Percentiles rank a stretch among this genome's conserved stretches.
phyloP scores from a whole-genome alignment of 495 filamentous ascomycete genomes.

The Penicillium chermesinum region DNA sequence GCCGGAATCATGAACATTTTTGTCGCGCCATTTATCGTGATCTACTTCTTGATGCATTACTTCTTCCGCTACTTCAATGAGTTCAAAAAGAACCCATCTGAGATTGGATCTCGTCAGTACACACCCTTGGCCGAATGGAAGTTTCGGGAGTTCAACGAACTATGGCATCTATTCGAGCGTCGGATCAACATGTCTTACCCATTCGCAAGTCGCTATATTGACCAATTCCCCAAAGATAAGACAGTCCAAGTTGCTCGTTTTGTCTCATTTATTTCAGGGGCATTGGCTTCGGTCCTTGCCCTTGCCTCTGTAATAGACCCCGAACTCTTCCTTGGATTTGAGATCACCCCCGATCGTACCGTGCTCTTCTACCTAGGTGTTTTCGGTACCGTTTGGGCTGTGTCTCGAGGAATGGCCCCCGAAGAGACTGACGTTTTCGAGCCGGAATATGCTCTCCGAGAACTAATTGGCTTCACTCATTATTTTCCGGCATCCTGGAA shows the following conservation, averaged over 20 bases:
- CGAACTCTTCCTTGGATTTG: slow-evolving; percentile 86
- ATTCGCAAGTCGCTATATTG: slow-evolving; percentile 84
- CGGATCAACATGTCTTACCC: slow-evolving; percentile 92
- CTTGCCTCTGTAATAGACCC: slow-evolving; percentile 78
- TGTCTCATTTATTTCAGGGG: slow-evolving; percentile 79
- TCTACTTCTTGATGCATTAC: slow-evolving; percentile 78
- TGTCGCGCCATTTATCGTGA: slow-evolving; percentile 74
- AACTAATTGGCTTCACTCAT: slow-evolving; percentile 87
- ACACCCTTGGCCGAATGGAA: slow-evolving; percentile 96
- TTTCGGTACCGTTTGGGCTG: slow-evolving; percentile 73
- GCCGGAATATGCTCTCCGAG: slow-evolving; percentile 79
- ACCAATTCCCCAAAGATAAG: slow-evolving; percentile 96
- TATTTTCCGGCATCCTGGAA: slow-evolving; percentile 87
- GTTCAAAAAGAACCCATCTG: slow-evolving; percentile 85
- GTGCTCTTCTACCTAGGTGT: slow-evolving; percentile 74
- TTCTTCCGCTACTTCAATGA: slow-evolving; percentile 94
- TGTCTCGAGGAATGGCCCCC: slow-evolving; percentile 71
- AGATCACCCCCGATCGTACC: slow-evolving; percentile 78
- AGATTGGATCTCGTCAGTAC: slow-evolving; percentile 77
- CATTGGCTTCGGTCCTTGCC: slow-evolving; percentile 76
- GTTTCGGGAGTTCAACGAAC: slow-evolving; percentile 96
- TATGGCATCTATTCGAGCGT: slow-evolving; percentile 84
- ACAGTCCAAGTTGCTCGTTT: slow-evolving; percentile 76
- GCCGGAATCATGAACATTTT: slow-evolving; percentile 82
- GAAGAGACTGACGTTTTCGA: slow-evolving; percentile 89